Conservation (phyloP, 2,329 filamentous ascomycete genomes). For the Immersiporthe knoxdaviesiana region DNA sequence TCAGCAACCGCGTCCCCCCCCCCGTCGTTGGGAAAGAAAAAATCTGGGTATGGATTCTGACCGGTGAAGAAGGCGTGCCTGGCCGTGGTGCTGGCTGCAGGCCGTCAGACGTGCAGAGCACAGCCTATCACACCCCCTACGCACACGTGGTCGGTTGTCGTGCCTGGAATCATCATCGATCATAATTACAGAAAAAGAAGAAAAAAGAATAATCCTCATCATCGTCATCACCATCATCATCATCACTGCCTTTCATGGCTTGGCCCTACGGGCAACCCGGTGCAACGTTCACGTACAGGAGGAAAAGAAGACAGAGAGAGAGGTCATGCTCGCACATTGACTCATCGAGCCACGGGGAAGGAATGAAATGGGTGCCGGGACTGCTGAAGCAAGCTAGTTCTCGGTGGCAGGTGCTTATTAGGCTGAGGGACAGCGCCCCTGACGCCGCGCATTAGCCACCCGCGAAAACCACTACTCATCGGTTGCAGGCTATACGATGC, state of each 20-base stretch:
- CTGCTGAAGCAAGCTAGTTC: background rate
- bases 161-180: conserved; percentile 1
- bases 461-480: background rate
- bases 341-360: background rate
- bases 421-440: background rate
- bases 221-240: background rate
- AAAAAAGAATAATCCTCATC: background rate
- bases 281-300: conserved; percentile 9
- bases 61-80: conserved; percentile 14
- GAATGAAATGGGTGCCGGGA: background rate
- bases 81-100: background rate
- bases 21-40: background rate
- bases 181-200: too few relatives aligned
- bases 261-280: background rate
- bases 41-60: background rate
- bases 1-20: background rate
- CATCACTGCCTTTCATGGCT: background rate
- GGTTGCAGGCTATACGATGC: background rate
- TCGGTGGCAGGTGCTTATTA: background rate
- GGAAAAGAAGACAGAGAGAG: background rate
- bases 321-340: conserved; percentile 5
- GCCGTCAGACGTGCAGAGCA: conserved; percentile 17
- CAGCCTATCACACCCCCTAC: background rate
- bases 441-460: background rate
- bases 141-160: conserved; percentile 5